Evolutionary conservation across 306 rosid genomes (phyloP).

Genomic region (Canavalia ensiformis): DNA sequence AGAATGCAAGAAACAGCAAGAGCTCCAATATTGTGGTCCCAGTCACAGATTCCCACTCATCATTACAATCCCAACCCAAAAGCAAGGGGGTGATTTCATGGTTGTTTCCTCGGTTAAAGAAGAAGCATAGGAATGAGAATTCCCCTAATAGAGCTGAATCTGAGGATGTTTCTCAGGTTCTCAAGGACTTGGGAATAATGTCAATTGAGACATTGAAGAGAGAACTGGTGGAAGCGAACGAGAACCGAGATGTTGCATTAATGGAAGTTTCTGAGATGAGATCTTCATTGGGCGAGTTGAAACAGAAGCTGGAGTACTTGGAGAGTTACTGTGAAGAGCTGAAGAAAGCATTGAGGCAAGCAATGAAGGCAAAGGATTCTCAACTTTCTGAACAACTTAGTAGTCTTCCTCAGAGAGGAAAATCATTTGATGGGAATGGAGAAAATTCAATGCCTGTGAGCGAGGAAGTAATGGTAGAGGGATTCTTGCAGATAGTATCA

Average conservation of each 20-base stretch:
- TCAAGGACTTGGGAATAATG: slow-evolving; percentile 79
- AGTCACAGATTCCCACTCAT: slow-evolving; percentile 76
- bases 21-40: slow-evolving; percentile 78
- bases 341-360: slow-evolving; percentile 84
- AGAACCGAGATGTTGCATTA: slow-evolving; percentile 77
- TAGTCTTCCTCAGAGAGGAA: slow-evolving; percentile 60
- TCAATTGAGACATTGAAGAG: slow-evolving; percentile 79
- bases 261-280: slow-evolving; percentile 86
- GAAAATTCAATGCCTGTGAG: slow-evolving; percentile 77
- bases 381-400: slow-evolving; percentile 59
- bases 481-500: slow-evolving; percentile 91
- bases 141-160: slow-evolving; percentile 85
- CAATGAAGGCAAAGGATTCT: slow-evolving; percentile 60
- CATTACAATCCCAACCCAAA: slow-evolving; percentile 75
- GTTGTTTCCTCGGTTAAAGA: slow-evolving; percentile 89
- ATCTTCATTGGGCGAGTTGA: slow-evolving; percentile 84
- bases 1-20: slow-evolving; percentile 65
- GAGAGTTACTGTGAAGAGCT: slow-evolving; percentile 93
- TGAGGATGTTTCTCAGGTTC: slow-evolving; percentile 88
- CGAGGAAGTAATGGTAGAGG: slow-evolving; percentile 91
- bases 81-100: slow-evolving; percentile 83
- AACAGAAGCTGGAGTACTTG: slow-evolving; percentile 81
- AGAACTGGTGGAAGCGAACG: slow-evolving; percentile 79
- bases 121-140: slow-evolving; percentile 69
- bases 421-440: slow-evolving; percentile 56